Percentiles rank a stretch among this genome's conserved stretches.
These are phyloP conservation scores for Phyllosticta citribraziliensis DNA, from an alignment of 2,329 filamentous ascomycete genomes.

Conservation along the genomic window DNA sequence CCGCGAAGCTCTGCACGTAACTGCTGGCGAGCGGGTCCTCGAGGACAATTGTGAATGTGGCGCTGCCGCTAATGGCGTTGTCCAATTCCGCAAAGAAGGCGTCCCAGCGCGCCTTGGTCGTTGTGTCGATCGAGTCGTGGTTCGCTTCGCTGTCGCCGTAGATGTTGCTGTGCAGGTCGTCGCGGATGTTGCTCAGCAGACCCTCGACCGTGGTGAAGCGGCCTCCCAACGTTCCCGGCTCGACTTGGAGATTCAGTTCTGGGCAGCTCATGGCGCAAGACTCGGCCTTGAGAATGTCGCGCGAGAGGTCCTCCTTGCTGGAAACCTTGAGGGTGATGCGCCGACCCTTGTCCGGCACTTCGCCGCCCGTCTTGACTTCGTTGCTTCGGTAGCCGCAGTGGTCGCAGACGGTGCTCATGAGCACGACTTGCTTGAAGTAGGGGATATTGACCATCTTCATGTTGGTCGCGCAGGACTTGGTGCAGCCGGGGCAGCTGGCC, in stretches of 20 bases:
- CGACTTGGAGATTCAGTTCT: slow-evolving; percentile 77
- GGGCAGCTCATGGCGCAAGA: slow-evolving; percentile 80
- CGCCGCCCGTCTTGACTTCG: slow-evolving; percentile 95
- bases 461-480: slow-evolving; percentile 75
- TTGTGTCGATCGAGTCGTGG: slow-evolving; percentile 58
- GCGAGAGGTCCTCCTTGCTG: slow-evolving; percentile 61
- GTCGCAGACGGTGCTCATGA: slow-evolving; percentile 91
- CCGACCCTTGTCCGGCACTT: slow-evolving; percentile 75
- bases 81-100: slow-evolving; percentile 71
- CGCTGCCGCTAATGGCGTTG: slow-evolving; percentile 67
- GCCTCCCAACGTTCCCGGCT: slow-evolving; percentile 88
- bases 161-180: slow-evolving; percentile 80
- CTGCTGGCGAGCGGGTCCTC: slow-evolving; percentile 85
- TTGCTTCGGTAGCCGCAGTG: slow-evolving; percentile 90
- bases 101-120: slow-evolving; percentile 64
- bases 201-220: slow-evolving; percentile 97
- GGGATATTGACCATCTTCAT: slow-evolving; percentile 99
- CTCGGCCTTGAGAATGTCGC: slow-evolving; percentile 95
- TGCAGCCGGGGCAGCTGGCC: slow-evolving; percentile 83
- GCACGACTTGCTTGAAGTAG: slow-evolving; percentile 91
- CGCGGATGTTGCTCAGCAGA: slow-evolving; percentile 80
- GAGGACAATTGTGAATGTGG: slow-evolving; percentile 72
- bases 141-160: slow-evolving; percentile 48
- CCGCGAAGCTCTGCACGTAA: slow-evolving; percentile 80
- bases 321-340: slow-evolving; percentile 70